Base-by-base conservation (phyloP, 148 eudicot species). In the Polygonum maritimum region DNA sequence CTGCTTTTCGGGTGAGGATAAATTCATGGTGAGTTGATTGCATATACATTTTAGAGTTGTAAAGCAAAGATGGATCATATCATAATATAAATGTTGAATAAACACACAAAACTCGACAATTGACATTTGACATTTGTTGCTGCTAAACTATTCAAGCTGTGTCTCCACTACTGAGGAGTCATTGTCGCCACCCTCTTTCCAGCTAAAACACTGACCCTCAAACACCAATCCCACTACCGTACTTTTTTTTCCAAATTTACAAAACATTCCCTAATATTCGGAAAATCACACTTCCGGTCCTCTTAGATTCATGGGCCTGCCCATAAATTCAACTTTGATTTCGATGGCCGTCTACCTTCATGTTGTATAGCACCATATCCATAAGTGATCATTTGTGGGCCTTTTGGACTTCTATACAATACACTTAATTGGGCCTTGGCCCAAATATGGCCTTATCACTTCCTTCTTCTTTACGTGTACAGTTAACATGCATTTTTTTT, bases 211-310 rank as follows among this genome's bases (percentile, higher is more conserved):
- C 63, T 57, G 63, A 57, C 63, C 63, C 63, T 10, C 63, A 57
- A 57, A 19, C 63, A 55, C 69, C 40, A 63, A 31, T 3, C 71
- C 71, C 71, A 67, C 71, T 67, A 67, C 71, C 71, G 2, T 67
- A 12, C 15, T 21, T 14, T 67, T 26, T 26, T 26, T 26, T 67
- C 2, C 6, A 0, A 7, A 5, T 36, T 62, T 67, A 2, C 71
- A 67, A 16, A 14, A 13, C 16, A 4, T n/a, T 10, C 71, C 71
- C 21, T 4, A 15, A 14, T 1, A 67, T 36, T 35, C 41, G 21
- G 3, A 35, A 67, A 14, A 67, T 36, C 38, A 38, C 71, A 36
- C 44, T 4, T 36, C 21, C 69, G 3, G 11, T 11, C n/a, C 33
- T 33, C 69, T 0, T 2, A 31, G 3, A 3, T 31, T 67, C 19